These are phyloP conservation scores for Clarireedia paspali DNA, from an alignment of 2,329 filamentous ascomycete species.

Conservation along the genomic window DNA sequence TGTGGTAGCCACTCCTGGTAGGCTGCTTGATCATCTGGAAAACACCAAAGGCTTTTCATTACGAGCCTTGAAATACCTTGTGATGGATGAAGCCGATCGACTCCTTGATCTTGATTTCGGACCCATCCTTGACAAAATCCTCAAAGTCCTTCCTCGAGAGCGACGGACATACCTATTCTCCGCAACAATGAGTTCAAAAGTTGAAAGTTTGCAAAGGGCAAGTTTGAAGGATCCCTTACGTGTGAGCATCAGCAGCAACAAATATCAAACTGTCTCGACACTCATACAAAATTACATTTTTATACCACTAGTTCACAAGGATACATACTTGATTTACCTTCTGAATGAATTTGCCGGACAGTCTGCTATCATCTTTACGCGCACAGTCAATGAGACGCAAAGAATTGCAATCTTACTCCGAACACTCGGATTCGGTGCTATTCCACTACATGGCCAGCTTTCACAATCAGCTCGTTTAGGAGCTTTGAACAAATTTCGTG, in stretches of 20 bases:
- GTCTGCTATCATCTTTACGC: slow-evolving; percentile 80
- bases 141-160: slow-evolving; percentile 77
- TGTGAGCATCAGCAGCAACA: slow-evolving; percentile 72
- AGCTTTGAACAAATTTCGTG: slow-evolving; percentile 83
- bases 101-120: slow-evolving; percentile 92
- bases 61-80: slow-evolving; percentile 73
- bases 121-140: slow-evolving; percentile 83
- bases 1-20: slow-evolving; percentile 83
- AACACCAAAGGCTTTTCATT: slow-evolving; percentile 96
- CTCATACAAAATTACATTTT: slow-evolving; percentile 82
- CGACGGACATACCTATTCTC: slow-evolving; percentile 83
- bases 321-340: slow-evolving; percentile 80
- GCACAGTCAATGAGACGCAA: slow-evolving; percentile 88
- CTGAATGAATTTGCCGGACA: slow-evolving; percentile 84
- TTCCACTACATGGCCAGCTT: slow-evolving; percentile 88
- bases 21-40: slow-evolving; percentile 84
- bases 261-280: slow-evolving; percentile 87
- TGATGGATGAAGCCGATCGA: slow-evolving; percentile 92
- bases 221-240: slow-evolving; percentile 77
- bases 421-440: slow-evolving; percentile 78
- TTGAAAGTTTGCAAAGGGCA: slow-evolving; percentile 86
- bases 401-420: slow-evolving; percentile 76
- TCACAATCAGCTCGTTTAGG: slow-evolving; percentile 81
- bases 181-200: slow-evolving; percentile 88
- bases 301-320: slow-evolving; percentile 79